Percentiles rank a stretch among this genome's conserved stretches.
Evolutionary conservation across 2,329 filamentous ascomycete genomes (phyloP).

Genomic region (Claviceps sp.): DNA sequence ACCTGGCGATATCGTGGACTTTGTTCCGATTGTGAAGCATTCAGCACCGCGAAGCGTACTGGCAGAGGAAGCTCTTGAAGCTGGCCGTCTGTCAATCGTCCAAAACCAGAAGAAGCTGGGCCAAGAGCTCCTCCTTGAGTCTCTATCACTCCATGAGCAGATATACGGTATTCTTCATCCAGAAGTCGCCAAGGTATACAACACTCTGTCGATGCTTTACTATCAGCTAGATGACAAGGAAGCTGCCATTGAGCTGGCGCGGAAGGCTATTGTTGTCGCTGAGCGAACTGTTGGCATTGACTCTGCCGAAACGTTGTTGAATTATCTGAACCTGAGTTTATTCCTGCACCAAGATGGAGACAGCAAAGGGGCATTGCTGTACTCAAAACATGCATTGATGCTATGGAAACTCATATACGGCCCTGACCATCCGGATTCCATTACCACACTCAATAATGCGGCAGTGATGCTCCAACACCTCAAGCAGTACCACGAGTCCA

Average conservation of each 20-base stretch:
- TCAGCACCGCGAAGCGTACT: slow-evolving; percentile 80
- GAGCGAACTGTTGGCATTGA: slow-evolving; percentile 91
- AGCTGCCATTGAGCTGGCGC: slow-evolving; percentile 83
- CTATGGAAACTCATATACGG: slow-evolving; percentile 98
- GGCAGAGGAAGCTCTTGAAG: slow-evolving; percentile 90
- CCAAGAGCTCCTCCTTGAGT: slow-evolving; percentile 91
- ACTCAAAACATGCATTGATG: slow-evolving; percentile 83
- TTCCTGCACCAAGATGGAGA: slow-evolving; percentile 90
- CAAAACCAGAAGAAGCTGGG: slow-evolving; percentile 93
- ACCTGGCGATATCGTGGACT: slow-evolving; percentile 76
- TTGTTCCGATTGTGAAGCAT: slow-evolving; percentile 92
- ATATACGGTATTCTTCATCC: slow-evolving; percentile 97
- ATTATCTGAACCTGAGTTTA: slow-evolving; percentile 88
- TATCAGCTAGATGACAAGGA: slow-evolving; percentile 98
- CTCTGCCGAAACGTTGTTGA: slow-evolving; percentile 82
- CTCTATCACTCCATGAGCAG: slow-evolving; percentile 89
- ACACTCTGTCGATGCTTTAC: slow-evolving; percentile 88
- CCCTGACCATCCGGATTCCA: slow-evolving; percentile 84
- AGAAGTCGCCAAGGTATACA: slow-evolving; percentile 90
- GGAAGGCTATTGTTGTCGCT: slow-evolving; percentile 91
- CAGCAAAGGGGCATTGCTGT: slow-evolving; percentile 73
- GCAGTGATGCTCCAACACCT: slow-evolving; percentile 96
- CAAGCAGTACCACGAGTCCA: slow-evolving; percentile 88
- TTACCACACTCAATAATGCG: slow-evolving; percentile 97
- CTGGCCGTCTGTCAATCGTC: slow-evolving; percentile 87